Evolutionary conservation across 257 asterid genomes (phyloP), one percentile per base, ranked within the genome.

Genomic region (Fraxinus cuspidata): DNA sequence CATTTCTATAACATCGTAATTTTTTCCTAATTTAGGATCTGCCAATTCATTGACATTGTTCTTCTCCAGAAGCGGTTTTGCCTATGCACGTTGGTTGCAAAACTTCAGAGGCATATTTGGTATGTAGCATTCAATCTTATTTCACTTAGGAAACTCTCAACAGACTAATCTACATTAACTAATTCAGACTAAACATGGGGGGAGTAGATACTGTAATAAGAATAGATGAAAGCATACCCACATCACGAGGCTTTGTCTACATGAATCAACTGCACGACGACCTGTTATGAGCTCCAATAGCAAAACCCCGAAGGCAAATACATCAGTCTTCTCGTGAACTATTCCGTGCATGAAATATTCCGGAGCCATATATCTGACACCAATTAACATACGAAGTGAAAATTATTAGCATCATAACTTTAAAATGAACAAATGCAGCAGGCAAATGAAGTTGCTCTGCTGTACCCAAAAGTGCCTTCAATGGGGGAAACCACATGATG

Each of bases 401-500:
- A 5, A 31, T 25, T 74, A 65, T 74, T 73, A 70, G 68, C 70
- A 56, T 21, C 32, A 29, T 7, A 38, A 31, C 15, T 38, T 74
- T 7, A 42, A 27, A 10, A 19, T 1, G 13, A 66, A 53, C 2
- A 42, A 34, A 69, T 63, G 37, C 23, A 29, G 25, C 71, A 38
- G 60, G 19, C 60, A 70, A 69, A 70, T 13, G 18, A 68, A 74
- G 37, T 49, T 7, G 74, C 21, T 38, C 15, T 75, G 15, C 7
- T 18, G 29, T 94, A 92, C 97, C 99, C 99, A 70, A 95, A 95
- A 79, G 99, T 95, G 85, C 99, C 99, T 87, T 95, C 99, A 38
- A 95, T 95, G 42, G 99, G 99, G 73, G 97, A 95, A 73, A 93
- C 99, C 19, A 91, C 88, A 74, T 93, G 99, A 80, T 95, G 94